Evolutionary conservation across 495 filamentous ascomycete genomes (phyloP).

Genomic region (Poronia punctata): DNA sequence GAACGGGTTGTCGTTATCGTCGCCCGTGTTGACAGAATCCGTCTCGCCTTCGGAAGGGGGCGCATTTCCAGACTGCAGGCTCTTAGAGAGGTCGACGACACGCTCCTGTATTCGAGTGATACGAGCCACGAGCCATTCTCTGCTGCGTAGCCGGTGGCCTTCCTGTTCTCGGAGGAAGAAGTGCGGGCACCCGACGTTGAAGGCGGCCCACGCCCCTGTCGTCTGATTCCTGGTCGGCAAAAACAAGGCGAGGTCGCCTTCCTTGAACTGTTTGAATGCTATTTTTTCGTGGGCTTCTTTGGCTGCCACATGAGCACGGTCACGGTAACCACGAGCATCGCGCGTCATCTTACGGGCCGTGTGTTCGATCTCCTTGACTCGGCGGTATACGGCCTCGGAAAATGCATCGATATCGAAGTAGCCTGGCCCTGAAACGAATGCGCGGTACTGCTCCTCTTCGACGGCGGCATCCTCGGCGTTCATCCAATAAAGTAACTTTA

Average conservation of each 20-base stretch:
- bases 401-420: constrained; percentile 78
- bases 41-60: constrained; percentile 25
- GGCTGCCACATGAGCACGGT: constrained; percentile 76
- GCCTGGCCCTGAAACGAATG: constrained; percentile 61
- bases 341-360: constrained; percentile 85
- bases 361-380: constrained; percentile 82
- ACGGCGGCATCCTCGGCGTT: constrained; percentile 55
- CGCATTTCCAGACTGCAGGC: constrained; percentile 28
- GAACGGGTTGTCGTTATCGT: constrained; percentile 94
- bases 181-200: constrained; percentile 94
- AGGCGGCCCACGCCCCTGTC: constrained; percentile 93
- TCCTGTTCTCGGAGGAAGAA: constrained; percentile 96
- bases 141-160: constrained; percentile 66
- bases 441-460: constrained; percentile 63
- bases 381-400: constrained; percentile 72
- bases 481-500: constrained; percentile 72
- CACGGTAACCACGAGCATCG: constrained; percentile 78
- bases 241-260: constrained; percentile 93
- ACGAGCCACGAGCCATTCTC: constrained; percentile 92
- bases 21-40: constrained; percentile 43
- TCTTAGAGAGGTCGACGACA: constrained; percentile 85
- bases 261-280: constrained; percentile 92
- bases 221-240: constrained; percentile 89
- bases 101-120: constrained; percentile 89
- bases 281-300: constrained; percentile 94